Base-by-base conservation (phyloP, 1,139 yeast species). In the Kodamaea sp. region DNA sequence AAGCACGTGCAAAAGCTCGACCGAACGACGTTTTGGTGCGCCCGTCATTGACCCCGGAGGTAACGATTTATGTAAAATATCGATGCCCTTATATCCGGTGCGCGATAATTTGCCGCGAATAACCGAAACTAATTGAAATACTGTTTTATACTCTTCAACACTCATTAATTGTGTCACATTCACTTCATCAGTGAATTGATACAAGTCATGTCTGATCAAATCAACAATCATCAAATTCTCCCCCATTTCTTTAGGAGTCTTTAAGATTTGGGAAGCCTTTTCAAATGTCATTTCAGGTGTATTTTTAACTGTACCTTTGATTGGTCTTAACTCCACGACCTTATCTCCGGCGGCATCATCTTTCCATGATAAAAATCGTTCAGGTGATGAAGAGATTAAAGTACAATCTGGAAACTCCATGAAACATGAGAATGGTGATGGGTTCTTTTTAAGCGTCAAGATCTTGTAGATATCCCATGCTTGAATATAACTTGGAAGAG, bases 1-100 rank as follows among this genome's bases (percentile, higher is more conserved):
- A n/a, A 74, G 64, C 1, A 64, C 61, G 44, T 83, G 84, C 22
- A 94, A 69, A 9, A 94, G 62, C 57, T 90, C 94, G 2, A 92
- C 96, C 0, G 97, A 87, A 42, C 96, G 73, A 53, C 83, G 85
- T 63, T 94, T 94, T 1, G 99, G 99, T 0, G 99, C 98, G 3
- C 99, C 99, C 0, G 99, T 94, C 99, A 94, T 94, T 2, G 97
- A 90, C 0, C 99, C 99, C 0, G 99, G 97, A 2, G 99, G 98
- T 28, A 94, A 66, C 0, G 96, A 81, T 43, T 79, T 79, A 22
- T 80, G 76, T 12, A 92, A 69, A 5, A 90, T 69, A 56, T 92
- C 97, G 31, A 89, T 69, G 0, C 97, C 98, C 24, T 73, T 67
- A 52, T 75, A 82, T 0, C 60, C 60, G 2, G 54, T 44, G 11